These are phyloP conservation scores for Aspergillus hancockii DNA, from an alignment of 495 filamentous ascomycete genomes.

Conservation along the genomic window DNA sequence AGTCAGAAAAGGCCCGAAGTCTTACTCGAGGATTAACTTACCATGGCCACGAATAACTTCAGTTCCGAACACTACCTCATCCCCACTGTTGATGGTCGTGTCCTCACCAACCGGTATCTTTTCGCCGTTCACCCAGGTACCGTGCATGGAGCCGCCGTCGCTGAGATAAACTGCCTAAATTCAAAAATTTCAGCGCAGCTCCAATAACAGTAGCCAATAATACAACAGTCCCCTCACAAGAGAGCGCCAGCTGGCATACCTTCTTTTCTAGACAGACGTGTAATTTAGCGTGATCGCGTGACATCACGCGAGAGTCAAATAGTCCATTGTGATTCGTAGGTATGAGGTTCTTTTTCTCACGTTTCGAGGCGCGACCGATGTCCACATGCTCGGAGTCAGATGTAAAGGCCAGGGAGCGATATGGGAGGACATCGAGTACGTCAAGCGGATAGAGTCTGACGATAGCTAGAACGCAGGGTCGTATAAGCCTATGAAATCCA, in stretches of 20 bases:
- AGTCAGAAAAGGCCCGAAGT: constrained; percentile 5
- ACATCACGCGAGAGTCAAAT: constrained; percentile 83
- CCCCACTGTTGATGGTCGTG: constrained; percentile 40
- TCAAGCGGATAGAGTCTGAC: constrained; percentile 28
- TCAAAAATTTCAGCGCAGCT: constrained; percentile 19
- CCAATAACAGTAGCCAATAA: background rate
- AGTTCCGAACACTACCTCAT: constrained; percentile 55
- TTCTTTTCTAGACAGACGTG: constrained; percentile 39
- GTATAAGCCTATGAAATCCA: constrained; percentile 16
- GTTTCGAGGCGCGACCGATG: constrained; percentile 65
- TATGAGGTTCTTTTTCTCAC: constrained; percentile 51
- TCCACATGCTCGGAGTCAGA: constrained; percentile 24
- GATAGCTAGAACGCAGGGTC: constrained; percentile 22
- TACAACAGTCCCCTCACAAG: background rate
- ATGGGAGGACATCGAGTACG: constrained; percentile 23
- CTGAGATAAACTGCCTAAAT: constrained; percentile 42
- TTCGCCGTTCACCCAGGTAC: constrained; percentile 52
- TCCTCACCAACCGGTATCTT: constrained; percentile 39
- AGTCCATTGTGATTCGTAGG: constrained; percentile 62
- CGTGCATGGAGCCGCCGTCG: constrained; percentile 59
- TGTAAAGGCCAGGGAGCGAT: constrained; percentile 34
- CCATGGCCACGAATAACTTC: constrained; percentile 53
- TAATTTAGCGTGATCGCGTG: constrained; percentile 71
- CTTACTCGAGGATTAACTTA: constrained; percentile 22
- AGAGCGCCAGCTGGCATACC: constrained; percentile 31